Conservation (phyloP, 805 yeast species). For the Metschnikowia anglica region DNA sequence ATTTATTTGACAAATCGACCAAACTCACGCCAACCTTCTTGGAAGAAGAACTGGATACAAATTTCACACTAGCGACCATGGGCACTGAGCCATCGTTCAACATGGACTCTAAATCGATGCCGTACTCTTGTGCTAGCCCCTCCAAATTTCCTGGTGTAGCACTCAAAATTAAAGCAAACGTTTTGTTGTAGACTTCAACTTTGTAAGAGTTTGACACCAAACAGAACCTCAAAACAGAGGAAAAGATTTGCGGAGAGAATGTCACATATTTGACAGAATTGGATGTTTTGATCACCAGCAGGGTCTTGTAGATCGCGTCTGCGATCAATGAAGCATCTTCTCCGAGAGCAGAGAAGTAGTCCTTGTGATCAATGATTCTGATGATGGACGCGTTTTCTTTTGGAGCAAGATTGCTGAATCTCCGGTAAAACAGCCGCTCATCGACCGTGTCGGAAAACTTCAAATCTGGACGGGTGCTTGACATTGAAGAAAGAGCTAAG, state of each 20-base stretch:
- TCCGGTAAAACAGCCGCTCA: conserved; percentile 43
- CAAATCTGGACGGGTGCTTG: conserved; percentile 45
- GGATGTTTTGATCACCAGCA: conserved; percentile 69
- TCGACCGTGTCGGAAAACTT: conserved; percentile 43
- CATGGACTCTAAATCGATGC: conserved; percentile 57
- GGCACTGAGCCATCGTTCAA: conserved; percentile 46
- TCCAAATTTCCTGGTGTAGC: conserved; percentile 94
- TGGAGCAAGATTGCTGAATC: conserved; percentile 49
- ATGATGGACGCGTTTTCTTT: conserved; percentile 49
- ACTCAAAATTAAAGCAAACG: conserved; percentile 53
- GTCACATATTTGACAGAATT: conserved; percentile 62
- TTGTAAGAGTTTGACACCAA: conserved; percentile 71
- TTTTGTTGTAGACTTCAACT: conserved; percentile 73
- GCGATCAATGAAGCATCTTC: conserved; percentile 83
- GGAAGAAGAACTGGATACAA: conserved; percentile 34
- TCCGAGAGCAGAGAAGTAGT: conserved; percentile 71
- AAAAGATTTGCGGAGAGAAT: conserved; percentile 70
- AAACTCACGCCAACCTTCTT: conserved; percentile 74
- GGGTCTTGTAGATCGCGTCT: conserved; percentile 78
- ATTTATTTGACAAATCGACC: conserved; percentile 66
- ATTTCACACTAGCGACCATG: conserved; percentile 40
- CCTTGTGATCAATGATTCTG: conserved; percentile 76
- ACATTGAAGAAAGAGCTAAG: conserved; percentile 25
- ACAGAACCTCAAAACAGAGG: conserved; percentile 62
- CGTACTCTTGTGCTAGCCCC: conserved; percentile 38